These are phyloP conservation scores for Golubevia pallescens DNA, from an alignment of 1,284 basidiomycete genomes.

Conservation along the genomic window DNA sequence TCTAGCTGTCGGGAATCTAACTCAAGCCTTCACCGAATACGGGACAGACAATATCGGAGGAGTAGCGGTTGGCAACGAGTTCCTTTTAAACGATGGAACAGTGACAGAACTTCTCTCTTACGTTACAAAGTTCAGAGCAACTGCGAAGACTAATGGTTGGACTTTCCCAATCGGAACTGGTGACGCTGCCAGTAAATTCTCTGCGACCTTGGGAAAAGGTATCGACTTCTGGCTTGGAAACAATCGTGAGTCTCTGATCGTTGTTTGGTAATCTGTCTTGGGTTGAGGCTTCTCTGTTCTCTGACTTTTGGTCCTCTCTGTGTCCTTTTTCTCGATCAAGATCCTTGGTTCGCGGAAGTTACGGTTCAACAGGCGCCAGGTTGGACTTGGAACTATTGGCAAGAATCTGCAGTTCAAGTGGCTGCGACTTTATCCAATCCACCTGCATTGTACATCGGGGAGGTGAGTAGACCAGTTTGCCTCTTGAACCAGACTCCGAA, in stretches of 20 bases:
- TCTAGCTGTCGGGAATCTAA: slow-evolving; percentile 16
- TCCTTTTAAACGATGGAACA: slow-evolving; percentile 20
- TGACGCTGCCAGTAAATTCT: slow-evolving; percentile 27
- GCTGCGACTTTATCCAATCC: slow-evolving; percentile 18
- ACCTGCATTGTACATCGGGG: slow-evolving; percentile 26
- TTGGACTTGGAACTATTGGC: slow-evolving; percentile 26
- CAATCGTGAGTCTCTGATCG: slow-evolving; percentile 7
- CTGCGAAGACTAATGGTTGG: slow-evolving; percentile 16
- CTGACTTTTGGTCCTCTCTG: not conserved
- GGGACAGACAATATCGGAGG: slow-evolving; percentile 24
- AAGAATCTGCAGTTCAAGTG: slow-evolving; percentile 16
- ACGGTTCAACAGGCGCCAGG: slow-evolving; percentile 18
- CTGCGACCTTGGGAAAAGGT: slow-evolving; percentile 19
- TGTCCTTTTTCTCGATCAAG: not conserved
- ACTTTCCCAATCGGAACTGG: slow-evolving; percentile 22
- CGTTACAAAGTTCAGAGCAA: slow-evolving; percentile 20
- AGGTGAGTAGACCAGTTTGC: slow-evolving; percentile 7
- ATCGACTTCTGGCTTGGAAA: slow-evolving; percentile 33
- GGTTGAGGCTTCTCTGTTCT: not conserved
- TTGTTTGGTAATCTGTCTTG: not conserved
- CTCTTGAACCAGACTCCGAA: not conserved
- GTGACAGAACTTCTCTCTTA: slow-evolving; percentile 19
- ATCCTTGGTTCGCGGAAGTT: slow-evolving; percentile 21
- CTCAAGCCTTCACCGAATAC: slow-evolving; percentile 21
- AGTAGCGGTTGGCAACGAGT: slow-evolving; percentile 30